These are phyloP conservation scores for Diaporthe citrichinensis DNA, from an alignment of 2,329 filamentous ascomycete species.

Conservation along the genomic window DNA sequence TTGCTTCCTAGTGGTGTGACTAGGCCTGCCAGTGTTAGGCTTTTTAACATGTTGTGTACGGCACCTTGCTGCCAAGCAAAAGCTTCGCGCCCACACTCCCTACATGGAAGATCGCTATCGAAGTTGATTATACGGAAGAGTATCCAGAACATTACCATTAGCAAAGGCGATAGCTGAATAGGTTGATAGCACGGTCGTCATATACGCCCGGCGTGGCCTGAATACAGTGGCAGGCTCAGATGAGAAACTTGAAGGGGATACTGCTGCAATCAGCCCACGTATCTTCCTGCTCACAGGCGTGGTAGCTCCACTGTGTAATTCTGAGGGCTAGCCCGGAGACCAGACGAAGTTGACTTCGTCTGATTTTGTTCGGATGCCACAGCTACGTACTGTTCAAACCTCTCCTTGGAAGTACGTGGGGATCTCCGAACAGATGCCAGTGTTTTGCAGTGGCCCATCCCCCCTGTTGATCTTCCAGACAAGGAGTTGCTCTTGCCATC, in stretches of 20 bases:
- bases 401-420: neutral
- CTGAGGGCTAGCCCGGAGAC: neutral
- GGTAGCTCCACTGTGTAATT: neutral
- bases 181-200: neutral
- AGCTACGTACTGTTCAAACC: neutral
- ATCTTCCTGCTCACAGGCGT: neutral
- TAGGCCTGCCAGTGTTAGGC: neutral
- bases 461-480: neutral
- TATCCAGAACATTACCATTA: neutral
- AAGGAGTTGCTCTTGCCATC: neutral
- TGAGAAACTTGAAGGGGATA: neutral
- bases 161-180: neutral
- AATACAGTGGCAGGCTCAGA: neutral
- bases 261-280: neutral
- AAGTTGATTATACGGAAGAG: neutral
- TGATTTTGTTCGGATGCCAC: neutral
- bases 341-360: neutral
- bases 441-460: neutral
- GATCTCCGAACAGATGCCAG: neutral
- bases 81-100: neutral
- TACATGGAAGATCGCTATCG: neutral
- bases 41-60: too few species aligned
- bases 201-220: neutral
- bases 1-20: neutral
- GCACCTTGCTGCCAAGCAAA: neutral